Base-by-base conservation (phyloP, 169 alveolate species). In the Plasmodium gallinaceum region DNA sequence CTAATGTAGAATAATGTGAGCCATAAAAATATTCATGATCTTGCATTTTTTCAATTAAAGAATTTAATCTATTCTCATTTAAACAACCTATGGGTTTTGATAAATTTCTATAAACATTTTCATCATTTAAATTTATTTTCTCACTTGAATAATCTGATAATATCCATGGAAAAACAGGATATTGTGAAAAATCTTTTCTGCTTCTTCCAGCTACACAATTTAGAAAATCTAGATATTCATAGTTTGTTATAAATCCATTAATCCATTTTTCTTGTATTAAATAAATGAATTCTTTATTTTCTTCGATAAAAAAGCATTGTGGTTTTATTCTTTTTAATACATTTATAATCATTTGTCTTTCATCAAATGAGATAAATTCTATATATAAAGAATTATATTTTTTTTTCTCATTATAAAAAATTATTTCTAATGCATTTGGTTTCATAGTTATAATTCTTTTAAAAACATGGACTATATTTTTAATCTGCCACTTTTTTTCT, bases 81-180 rank as follows among this genome's bases (percentile, higher is more conserved):
- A 97, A 70, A 12, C 98, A 97, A 0, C 99, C 99, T 42, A 98
- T 92, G 18, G 99, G 99, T 85, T 96, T 97, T 12, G 98, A 87
- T 62, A 98, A 90, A 80, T 97, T 98, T 87, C 99, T 93, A 92
- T 90, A 97, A 43, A 90, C 88, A 1, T 87, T 66, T 6, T 94
- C 94, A 61, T 95, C 95, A 64, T 43, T 62, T 57, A 96, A 70
- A 54, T 94, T 93, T 9, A 96, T 71, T 54, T 54, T 9, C 14
- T 89, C 73, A 14, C 97, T 90, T 16, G 51, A 86, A 90, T 96
- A 98, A 75, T 97, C 97, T 12, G 94, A 78, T 2, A 98, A 68
- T 14, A 98, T 94, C 99, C 99, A 98, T 3, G 99, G 99, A 86
- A 96, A 97, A 5, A 98, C 96, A 7, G 99, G 99, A 90, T 98